Conservation (phyloP, 2,329 filamentous ascomycete species). For the Fonsecaea pedrosoi region DNA sequence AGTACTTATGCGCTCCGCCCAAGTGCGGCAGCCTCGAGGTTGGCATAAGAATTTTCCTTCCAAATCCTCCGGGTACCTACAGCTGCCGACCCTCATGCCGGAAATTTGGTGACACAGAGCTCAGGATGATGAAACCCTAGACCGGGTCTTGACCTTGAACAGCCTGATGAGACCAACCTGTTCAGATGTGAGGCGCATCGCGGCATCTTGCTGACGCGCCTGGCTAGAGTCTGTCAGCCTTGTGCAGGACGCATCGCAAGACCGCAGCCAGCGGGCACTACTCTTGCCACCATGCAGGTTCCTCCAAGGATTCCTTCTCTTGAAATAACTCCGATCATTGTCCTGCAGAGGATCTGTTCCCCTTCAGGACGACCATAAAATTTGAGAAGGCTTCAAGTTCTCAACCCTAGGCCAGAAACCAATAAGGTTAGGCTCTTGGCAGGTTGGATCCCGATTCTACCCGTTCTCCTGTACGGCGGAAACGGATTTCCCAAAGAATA, state of each 20-base stretch:
- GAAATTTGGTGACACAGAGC: constrained; percentile 31
- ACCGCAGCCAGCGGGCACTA: background rate
- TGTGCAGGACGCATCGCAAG: background rate
- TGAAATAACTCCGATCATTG: background rate
- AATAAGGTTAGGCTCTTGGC: background rate
- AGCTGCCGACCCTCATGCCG: constrained; percentile 15
- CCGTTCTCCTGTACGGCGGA: background rate
- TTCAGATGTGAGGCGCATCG: background rate
- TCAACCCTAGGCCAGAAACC: background rate
- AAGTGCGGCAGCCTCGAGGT: background rate
- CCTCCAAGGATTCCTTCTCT: background rate
- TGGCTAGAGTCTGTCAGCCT: background rate
- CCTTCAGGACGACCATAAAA: background rate
- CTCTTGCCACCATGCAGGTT: background rate
- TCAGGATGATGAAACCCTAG: background rate
- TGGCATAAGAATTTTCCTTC: constrained; percentile 18
- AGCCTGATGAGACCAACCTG: background rate
- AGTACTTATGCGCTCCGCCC: constrained; percentile 1
- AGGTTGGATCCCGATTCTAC: background rate
- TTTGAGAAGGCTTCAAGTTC: background rate
- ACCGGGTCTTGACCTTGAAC: background rate
- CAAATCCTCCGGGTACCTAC: constrained; percentile 36
- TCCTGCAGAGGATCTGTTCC: background rate
- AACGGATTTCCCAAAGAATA: background rate
- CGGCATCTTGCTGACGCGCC: background rate